Percentiles rank a stretch among this genome's conserved stretches.
These are phyloP conservation scores for Neocallimastix lanati DNA, from an alignment of 192 early-diverging fungal species.

Conservation along the genomic window DNA sequence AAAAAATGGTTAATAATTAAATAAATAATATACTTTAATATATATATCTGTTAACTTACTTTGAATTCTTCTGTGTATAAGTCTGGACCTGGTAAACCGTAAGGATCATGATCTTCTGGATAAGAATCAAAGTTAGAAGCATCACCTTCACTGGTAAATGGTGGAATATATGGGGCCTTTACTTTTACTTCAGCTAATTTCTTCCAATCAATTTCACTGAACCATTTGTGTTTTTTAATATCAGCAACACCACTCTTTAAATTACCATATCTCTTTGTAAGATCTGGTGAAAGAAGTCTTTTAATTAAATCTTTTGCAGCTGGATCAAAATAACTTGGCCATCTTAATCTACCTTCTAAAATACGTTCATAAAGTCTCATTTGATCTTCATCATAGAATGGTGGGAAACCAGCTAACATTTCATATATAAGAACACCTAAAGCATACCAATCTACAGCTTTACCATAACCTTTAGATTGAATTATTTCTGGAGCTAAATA, in stretches of 20 bases:
- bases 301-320: slow-evolving; percentile 70
- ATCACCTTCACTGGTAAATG: slow-evolving; percentile 64
- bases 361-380: slow-evolving; percentile 88
- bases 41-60: too few relatives aligned
- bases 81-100: slow-evolving; percentile 56
- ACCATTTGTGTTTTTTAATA: slow-evolving; percentile 91
- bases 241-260: slow-evolving; percentile 63
- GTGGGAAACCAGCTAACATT: slow-evolving; percentile 88
- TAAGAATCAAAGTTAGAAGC: slow-evolving; percentile 89
- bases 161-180: slow-evolving; percentile 72
- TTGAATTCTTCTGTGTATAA: slow-evolving; percentile 53
- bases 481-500: too few relatives aligned
- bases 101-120: slow-evolving; percentile 78
- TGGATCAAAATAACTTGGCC: slow-evolving; percentile 68
- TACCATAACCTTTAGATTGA: slow-evolving; percentile 85
- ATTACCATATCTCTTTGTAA: slow-evolving; percentile 75
- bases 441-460: slow-evolving; percentile 90
- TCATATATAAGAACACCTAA: slow-evolving; percentile 84
- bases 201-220: slow-evolving; percentile 81
- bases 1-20: too few relatives aligned
- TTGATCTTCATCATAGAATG: slow-evolving; percentile 90
- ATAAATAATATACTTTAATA: too few relatives aligned
- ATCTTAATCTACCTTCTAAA: slow-evolving; percentile 58
- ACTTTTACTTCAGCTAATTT: slow-evolving; percentile 49
- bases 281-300: slow-evolving; percentile 55